These are phyloP conservation scores for Alternaria angustiovoidea DNA, from an alignment of 2,329 filamentous ascomycete species.

Conservation along the genomic window DNA sequence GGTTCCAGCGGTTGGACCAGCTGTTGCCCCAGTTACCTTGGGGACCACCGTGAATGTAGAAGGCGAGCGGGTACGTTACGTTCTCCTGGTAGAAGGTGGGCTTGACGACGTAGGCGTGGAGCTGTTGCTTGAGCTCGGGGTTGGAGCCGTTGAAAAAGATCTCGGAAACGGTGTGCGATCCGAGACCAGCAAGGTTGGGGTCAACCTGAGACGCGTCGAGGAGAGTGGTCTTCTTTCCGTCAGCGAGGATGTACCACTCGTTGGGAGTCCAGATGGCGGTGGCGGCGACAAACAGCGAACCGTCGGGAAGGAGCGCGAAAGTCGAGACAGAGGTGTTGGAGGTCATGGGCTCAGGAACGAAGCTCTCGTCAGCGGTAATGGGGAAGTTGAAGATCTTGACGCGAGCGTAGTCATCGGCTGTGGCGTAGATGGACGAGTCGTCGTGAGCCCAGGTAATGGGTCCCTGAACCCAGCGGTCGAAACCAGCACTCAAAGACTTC, in stretches of 20 bases:
- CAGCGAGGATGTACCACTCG: constrained; percentile 40
- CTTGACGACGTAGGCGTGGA: constrained; percentile 73
- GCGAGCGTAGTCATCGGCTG: constrained; percentile 46
- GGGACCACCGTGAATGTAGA: constrained; percentile 84
- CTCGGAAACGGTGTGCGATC: constrained; percentile 69
- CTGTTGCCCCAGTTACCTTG: constrained; percentile 76
- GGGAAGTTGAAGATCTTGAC: constrained; percentile 67
- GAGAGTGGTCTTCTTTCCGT: constrained; percentile 53
- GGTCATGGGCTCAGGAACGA: constrained; percentile 50
- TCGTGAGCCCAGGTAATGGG: constrained; percentile 44
- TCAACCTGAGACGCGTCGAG: constrained; percentile 69
- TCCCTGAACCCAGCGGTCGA: constrained; percentile 41
- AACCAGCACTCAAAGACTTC: constrained; percentile 39
- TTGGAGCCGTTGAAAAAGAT: constrained; percentile 75
- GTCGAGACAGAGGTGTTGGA: constrained; percentile 50
- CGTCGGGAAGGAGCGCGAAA: constrained; percentile 66
- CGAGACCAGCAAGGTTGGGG: constrained; percentile 71
- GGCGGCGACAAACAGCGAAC: constrained; percentile 57
- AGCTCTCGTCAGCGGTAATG: constrained; percentile 63
- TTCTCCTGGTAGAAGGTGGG: constrained; percentile 69
- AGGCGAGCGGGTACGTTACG: constrained; percentile 80
- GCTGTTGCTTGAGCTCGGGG: constrained; percentile 59
- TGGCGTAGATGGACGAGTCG: constrained; percentile 41
- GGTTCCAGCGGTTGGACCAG: constrained; percentile 87
- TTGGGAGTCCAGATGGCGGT: constrained; percentile 43